Conservation (phyloP, 2,329 filamentous ascomycete species). For the Fusarium sp. region DNA sequence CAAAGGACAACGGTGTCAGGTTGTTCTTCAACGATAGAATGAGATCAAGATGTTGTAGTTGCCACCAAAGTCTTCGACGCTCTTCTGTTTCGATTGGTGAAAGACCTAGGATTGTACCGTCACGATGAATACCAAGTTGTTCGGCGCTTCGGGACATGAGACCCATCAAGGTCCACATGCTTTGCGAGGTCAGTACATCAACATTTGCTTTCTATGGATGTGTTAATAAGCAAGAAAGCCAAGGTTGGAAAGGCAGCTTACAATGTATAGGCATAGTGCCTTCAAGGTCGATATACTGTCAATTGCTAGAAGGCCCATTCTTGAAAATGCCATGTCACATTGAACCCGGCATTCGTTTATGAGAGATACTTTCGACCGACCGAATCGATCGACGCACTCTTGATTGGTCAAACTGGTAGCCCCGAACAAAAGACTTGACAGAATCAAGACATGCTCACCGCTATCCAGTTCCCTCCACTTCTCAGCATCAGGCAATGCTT, state of each 20-base stretch:
- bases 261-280: conserved; percentile 9
- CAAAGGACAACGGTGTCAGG: conserved; percentile 7
- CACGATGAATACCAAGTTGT: conserved; percentile 21
- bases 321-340: conserved; percentile 17
- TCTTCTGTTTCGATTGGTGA: conserved; percentile 16
- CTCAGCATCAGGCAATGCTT: background rate
- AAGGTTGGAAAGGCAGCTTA: rapidly evolving
- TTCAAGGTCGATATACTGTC: conserved; percentile 7
- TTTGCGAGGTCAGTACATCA: background rate
- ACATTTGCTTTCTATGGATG: background rate
- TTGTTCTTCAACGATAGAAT: background rate
- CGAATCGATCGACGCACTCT: conserved; percentile 1
- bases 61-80: conserved; percentile 22
- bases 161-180: conserved; percentile 11
- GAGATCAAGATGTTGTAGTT: conserved; percentile 13
- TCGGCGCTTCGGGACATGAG: conserved; percentile 10
- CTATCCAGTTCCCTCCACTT: background rate
- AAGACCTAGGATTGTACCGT: conserved; percentile 10
- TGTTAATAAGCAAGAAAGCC: background rate
- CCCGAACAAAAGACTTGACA: conserved; percentile 10
- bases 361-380: background rate
- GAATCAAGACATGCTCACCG: background rate
- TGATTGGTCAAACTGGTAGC: background rate
- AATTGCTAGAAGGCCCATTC: background rate
- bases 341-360: background rate